Evolutionary conservation across 2,329 filamentous ascomycete species (phyloP), one percentile per base, ranked within the genome.

Genomic region (Gyromitra esculenta): DNA sequence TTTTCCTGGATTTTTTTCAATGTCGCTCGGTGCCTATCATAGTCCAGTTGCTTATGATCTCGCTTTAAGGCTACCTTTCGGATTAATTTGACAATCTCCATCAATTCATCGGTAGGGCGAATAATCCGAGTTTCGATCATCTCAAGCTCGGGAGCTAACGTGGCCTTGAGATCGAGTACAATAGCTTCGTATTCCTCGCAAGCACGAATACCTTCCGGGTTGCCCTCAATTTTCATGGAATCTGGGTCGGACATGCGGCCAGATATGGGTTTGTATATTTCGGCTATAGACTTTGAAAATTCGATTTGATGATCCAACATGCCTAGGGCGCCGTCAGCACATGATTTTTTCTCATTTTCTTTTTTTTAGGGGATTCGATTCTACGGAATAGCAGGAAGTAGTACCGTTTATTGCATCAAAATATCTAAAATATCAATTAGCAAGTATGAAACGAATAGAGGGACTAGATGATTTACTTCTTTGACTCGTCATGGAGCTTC

Each of bases 251-350:
- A 98, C 84, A 96, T 89, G 82, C 96, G 92, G 71, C 96, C 96
- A 71, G 95, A 97, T 81, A 99, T 99, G 80, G 96, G 96, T 84
- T 97, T 97, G 87, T 99, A 99, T 82, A 99, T 91, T 84, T 99
- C 96, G 79, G 92, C 91, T 86, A 97, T 95, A 80, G 94, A 93
- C 85, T 97, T 90, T 81, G 95, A 97, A 86, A 99, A 99, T 83
- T 97, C 95, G 85, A 99, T 98, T 86, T 99, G 96, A 85, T 98
- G 94, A 82, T 87, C 89, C 82, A 99, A 89, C 96, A 99, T 99
- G 87, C 92, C 88, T 90, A 78, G 21, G 64, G 48, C 45, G 41
- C 31, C 41, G 41, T 78, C 52, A 78, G 74, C 48, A 69, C 11
- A 18, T 64, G 52, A 39, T 7, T 25, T 25, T 68, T 48, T 62